Evolutionary conservation across 192 early-diverging fungal species (phyloP), one percentile per base, ranked within the genome.

Genomic region (Piromyces sp.): DNA sequence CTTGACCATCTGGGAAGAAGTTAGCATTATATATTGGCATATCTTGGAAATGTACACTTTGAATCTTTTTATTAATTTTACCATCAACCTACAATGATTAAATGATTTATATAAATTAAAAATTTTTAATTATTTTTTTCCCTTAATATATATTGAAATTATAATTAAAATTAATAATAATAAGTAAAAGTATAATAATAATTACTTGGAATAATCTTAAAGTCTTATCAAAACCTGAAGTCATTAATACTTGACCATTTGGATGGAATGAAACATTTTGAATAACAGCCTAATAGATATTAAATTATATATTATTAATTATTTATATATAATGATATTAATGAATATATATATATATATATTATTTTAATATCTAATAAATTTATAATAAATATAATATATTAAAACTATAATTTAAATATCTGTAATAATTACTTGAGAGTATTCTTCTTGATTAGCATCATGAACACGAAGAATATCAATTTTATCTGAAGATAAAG

Each of bases 21-120:
- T 86, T 84, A 2, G 96, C 95, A 29, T 85, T 84, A 83, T 89
- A 87, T 51, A 98, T 94, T 7, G 95, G 95, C 83, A 97, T 84
- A 86, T 98, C 96, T 83, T 95, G 93, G 83, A 97, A 90, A 81
- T 89, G 89, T n/a, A 98, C 86, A 15, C 92, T 93, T 87, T 96
- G 95, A 80, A 99, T 90, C 86, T 96, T 94, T 78, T 92, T 94
- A 86, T 99, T 99, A 37, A 93, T 84, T 85, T 95, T 96, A 29
- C 96, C 96, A 80, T 99, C 96, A 12, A 97, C 89, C 79, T 95
- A 86, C 3, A 51, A 51, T 22, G 22, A 22, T 51, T 4, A 51
- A 22, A 40, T 13, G 14, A 15, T 13, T 40, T 13, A 15, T 40
- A 40, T 13, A 15, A 15, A 40, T 40, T 13, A 40, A 15, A 13